These are phyloP conservation scores for Coemansia sp. DNA, from an alignment of 192 early-diverging fungal genomes.

Conservation along the genomic window DNA sequence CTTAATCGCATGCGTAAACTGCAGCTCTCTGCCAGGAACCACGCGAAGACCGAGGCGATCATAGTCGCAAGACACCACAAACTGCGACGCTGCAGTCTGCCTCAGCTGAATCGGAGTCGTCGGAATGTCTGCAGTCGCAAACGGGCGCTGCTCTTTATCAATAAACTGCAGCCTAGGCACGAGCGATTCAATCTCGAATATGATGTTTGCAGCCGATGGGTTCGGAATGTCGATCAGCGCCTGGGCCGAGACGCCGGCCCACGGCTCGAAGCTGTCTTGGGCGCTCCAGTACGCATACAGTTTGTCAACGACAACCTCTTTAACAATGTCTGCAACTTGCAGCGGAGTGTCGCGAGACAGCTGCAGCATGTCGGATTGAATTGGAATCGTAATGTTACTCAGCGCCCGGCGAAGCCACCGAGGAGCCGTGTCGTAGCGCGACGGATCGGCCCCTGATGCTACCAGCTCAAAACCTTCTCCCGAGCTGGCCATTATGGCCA, in stretches of 20 bases:
- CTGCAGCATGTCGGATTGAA: constrained; percentile 1
- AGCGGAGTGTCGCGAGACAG: constrained; percentile 5
- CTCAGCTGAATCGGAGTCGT: constrained; percentile 7
- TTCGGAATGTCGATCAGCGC: constrained; percentile 25
- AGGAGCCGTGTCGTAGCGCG: constrained; percentile 9
- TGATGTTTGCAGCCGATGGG: constrained; percentile 12
- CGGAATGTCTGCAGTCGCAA: constrained; percentile 19
- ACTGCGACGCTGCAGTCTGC: constrained; percentile 12
- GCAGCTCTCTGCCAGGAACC: constrained; percentile 13
- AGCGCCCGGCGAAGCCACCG: constrained; percentile 33
- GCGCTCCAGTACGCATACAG: constrained; percentile 45
- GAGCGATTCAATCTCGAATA: constrained; percentile 32
- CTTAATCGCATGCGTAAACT: constrained; percentile 27
- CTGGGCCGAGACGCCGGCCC: constrained; percentile 25
- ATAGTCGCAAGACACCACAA: constrained; percentile 21
- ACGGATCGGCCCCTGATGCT: constrained; percentile 17
- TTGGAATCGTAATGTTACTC: not conserved
- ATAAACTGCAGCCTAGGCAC: constrained; percentile 19
- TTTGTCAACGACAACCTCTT: constrained; percentile 17
- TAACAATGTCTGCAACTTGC: constrained; percentile 8
- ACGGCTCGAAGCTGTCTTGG: constrained; percentile 30
- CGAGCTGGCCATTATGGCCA: constrained; percentile 3
- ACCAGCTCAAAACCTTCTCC: constrained; percentile 10
- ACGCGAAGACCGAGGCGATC: constrained; percentile 29
- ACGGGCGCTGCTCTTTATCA: constrained; percentile 15